Base-by-base conservation (phyloP, 2,329 filamentous ascomycete species). In the Ophiostoma australiae region DNA sequence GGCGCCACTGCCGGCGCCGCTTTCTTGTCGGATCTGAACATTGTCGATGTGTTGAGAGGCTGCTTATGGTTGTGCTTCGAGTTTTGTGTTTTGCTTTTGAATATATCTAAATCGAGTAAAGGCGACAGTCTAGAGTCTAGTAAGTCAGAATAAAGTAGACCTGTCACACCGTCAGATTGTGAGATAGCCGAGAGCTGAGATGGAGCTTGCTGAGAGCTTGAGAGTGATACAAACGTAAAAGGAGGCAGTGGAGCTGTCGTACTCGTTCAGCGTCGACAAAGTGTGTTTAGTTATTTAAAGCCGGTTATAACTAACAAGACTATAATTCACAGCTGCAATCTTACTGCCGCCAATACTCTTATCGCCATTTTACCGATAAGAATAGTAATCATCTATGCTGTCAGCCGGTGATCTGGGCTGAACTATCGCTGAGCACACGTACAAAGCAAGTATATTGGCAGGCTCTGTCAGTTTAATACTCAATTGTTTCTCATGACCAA, bases 1-100 rank as follows among this genome's bases (percentile, higher is more conserved):
- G 70, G 27, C n/a, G 68, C 61, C 41, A 71, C 35, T 31, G 71
- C 63, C 23, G 72, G 27, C 33, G 71, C 63, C 17, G 70, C 33
- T 52, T 61, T 48, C 15, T 67, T 67, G 37, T 23, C 20, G 37
- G 63, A 41, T n/a, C 20, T 27, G 66, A 67, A 67, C 66, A 67
- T 67, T 31, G 35, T 66, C n/a, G 33, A n/a, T 65, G 27, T 6
- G 61, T 2, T 37, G 33, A 15, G 33, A n/a, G 31, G 61, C 15
- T 31, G 55, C 23, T 17, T 58, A 10, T 31, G 27, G 27, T 6
- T 15, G 15, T 20, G 48, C n/a, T 17, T 15, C 13, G 1, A 11
- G 23, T n/a, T 55, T 55, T 8, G 55, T 58, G 55, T 15, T 31
- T 48, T 7, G 13, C 6, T 17, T 44, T 44, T 17, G 44, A 20